Percentiles rank a stretch among this genome's conserved stretches.
Conservation (phyloP, 108 stramenopile genomes). For the Stephanodiscus triporus region DNA sequence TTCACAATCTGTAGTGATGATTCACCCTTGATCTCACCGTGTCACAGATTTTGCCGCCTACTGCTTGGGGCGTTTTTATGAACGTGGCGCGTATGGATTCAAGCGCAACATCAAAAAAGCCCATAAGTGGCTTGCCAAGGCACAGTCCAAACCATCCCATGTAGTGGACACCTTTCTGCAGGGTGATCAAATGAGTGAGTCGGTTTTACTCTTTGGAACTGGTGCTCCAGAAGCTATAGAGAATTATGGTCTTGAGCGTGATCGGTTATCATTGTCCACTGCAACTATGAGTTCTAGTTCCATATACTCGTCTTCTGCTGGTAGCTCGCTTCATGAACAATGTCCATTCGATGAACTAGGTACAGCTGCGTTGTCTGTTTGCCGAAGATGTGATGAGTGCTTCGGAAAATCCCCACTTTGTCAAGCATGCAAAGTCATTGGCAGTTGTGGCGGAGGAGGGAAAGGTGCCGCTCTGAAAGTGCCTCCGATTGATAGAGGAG, state of each 20-base stretch:
- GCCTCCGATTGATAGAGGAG: too few relatives aligned
- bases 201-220: background rate
- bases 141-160: slow-evolving; percentile 3
- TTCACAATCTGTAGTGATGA: background rate
- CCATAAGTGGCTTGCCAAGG: slow-evolving; percentile 18
- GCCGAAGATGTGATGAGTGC: too few relatives aligned
- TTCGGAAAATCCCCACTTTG: too few relatives aligned
- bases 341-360: too few relatives aligned
- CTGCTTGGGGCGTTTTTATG: slow-evolving; percentile 25
- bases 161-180: slow-evolving; percentile 2
- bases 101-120: slow-evolving; percentile 20
- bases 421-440: too few relatives aligned
- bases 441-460: too few relatives aligned
- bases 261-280: background rate
- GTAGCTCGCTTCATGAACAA: too few relatives aligned
- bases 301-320: background rate
- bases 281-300: background rate
- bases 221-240: background rate
- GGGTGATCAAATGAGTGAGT: background rate
- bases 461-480: too few relatives aligned
- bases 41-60: slow-evolving; percentile 26
- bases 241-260: background rate
- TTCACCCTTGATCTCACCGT: background rate
- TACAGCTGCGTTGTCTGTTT: too few relatives aligned
- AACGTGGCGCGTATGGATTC: slow-evolving; percentile 17